Base-by-base conservation (phyloP, 371 early-diverging fungal genomes). In the Actinomucor elegans region DNA sequence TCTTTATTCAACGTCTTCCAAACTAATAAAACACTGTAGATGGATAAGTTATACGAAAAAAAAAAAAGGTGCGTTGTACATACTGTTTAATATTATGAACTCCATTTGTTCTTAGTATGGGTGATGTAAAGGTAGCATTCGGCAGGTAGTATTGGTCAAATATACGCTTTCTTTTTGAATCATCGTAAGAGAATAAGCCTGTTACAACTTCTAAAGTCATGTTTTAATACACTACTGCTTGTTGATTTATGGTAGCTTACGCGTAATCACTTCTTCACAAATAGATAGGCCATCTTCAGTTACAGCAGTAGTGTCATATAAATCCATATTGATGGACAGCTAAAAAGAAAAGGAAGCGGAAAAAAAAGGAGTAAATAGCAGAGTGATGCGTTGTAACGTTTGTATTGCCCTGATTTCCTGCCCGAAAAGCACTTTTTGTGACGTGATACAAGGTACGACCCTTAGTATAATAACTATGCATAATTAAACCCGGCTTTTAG, bases 1-100 rank as follows among this genome's bases (percentile, higher is more conserved):
- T 66, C 66, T 48, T 61, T 69, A 55, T 81, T 81, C 40, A 79
- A 55, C 7, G 76, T 67, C 2, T 71, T 73, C 81, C 81, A 78
- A 1, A 83, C 78, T 3, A 75, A 52, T 26, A 73, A 69, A 2
- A 79, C 71, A 37, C 75, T 77, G 23, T 18, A 12, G n/a, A 38
- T 21, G 21, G 9, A 17, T 26, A 2, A 27, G 24, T 11, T 10
- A 27, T 7, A 34, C 11, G 20, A 20, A 27, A 44, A 44, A 28
- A 44, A n/a, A 31, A 44, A 26, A 14, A 8, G 17, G 9, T 24
- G 33, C 3, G 18, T 18, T 29, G 11, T 15, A 36, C 48, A 46
- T 57, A 69, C 69, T 58, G 58, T 44, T 79, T 75, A 20, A 84
- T 84, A 43, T 79, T 84, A 24, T 71, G 69, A 14, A 71, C 61